Evolutionary conservation across 2,329 filamentous ascomycete genomes (phyloP).

Genomic region (Esteya vermicola): DNA sequence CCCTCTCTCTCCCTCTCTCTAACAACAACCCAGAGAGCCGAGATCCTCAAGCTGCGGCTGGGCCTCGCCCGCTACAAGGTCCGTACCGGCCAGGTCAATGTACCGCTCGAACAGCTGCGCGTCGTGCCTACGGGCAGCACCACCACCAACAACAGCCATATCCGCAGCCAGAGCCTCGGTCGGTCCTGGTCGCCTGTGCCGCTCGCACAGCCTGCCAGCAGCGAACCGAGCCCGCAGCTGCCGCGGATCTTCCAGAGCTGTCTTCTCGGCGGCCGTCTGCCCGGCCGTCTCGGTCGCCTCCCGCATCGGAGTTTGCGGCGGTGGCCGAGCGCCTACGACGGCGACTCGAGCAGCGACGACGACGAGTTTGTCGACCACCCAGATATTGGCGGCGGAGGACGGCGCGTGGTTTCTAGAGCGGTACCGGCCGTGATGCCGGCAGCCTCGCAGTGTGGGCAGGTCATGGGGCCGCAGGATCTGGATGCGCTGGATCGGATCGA

Average conservation of each 20-base stretch:
- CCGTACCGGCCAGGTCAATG: slow-evolving; percentile 53
- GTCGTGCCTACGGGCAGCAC: slow-evolving; percentile 15
- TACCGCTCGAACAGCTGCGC: slow-evolving; percentile 49
- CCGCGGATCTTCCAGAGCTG: not conserved
- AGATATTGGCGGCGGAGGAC: not conserved
- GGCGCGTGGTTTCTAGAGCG: too few species aligned
- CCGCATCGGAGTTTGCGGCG: not conserved
- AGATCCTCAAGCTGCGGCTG: slow-evolving; percentile 54
- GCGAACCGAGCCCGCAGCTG: not conserved
- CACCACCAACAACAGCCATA: too few species aligned
- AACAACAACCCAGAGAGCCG: slow-evolving; percentile 36
- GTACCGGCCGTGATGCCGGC: not conserved
- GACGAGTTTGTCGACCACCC: not conserved
- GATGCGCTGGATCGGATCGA: slow-evolving; percentile 4
- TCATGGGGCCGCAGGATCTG: not conserved
- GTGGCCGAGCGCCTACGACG: not conserved
- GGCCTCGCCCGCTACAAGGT: slow-evolving; percentile 63
- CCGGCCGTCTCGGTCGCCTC: not conserved
- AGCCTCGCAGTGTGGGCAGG: not conserved
- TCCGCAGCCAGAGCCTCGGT: not conserved
- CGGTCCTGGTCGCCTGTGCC: not conserved
- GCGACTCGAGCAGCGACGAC: slow-evolving; percentile 1
- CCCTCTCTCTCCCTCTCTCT: not conserved
- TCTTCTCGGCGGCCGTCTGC: not conserved
- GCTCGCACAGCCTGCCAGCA: too few species aligned